Evolutionary conservation across 306 rosid genomes (phyloP).

Genomic region (Casuarina glauca): DNA sequence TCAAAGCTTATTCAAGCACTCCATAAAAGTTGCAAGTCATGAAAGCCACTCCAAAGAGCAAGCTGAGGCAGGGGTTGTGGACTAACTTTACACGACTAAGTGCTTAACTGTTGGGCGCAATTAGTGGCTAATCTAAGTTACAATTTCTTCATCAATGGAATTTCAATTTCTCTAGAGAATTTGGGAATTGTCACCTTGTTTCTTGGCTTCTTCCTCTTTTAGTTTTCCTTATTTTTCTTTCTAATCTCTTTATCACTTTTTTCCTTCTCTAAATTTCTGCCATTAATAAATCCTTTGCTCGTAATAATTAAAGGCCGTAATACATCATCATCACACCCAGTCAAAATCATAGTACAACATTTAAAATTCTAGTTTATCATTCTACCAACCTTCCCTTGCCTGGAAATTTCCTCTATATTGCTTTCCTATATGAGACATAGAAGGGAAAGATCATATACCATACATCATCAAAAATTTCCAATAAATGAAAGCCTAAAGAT

Average conservation of each 20-base stretch:
- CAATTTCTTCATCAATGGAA: background rate
- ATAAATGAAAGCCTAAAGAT: background rate
- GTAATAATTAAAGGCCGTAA: too few relatives aligned
- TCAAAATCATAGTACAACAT: too few relatives aligned
- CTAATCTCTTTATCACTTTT: background rate
- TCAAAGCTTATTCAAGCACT: constrained; percentile 8
- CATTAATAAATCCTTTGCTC: too few relatives aligned
- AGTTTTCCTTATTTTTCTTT: background rate
- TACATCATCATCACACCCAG: too few relatives aligned
- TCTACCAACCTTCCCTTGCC: too few relatives aligned
- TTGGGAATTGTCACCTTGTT: background rate
- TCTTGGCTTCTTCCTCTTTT: background rate
- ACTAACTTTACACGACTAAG: background rate
- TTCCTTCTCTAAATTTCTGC: background rate
- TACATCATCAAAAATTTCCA: too few relatives aligned
- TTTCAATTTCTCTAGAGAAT: background rate
- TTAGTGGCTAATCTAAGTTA: background rate
- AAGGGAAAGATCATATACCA: too few relatives aligned
- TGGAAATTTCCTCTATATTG: too few relatives aligned
- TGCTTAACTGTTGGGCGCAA: background rate
- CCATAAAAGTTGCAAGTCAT: background rate
- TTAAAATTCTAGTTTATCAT: too few relatives aligned
- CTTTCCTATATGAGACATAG: too few relatives aligned
- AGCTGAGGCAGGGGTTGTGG: background rate
- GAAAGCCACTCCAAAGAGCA: background rate